Evolutionary conservation across 177 flowering plant genomes (phyloP), one percentile per base, ranked within the genome.

Genomic region (Tripterygium wilfordii): DNA sequence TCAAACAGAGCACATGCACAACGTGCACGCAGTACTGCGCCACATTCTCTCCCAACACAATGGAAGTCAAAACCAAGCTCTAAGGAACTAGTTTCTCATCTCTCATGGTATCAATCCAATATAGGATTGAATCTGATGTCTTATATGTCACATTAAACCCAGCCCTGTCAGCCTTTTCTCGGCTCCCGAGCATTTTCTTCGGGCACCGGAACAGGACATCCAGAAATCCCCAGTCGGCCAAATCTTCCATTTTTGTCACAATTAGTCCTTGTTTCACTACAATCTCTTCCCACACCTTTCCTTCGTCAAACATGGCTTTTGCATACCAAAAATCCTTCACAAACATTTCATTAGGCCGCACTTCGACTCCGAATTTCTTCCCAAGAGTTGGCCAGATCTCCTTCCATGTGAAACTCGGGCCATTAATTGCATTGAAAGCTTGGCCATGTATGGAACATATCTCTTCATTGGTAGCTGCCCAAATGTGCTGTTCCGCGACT

Each of bases 401-500:
- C 58, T 71, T 78, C 97, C 95, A 89, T 0, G 79, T 73, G 58
- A 82, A 89, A 23, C 63, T 31, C 1, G 64, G 14, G 0, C 95
- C 97, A 46, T 85, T 84, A 20, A 75, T 57, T 1, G 79, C 71
- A 28, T 90, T 90, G 47, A 87, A 81, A 0, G 95, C 84, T 32
- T 79, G 56, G 0, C 83, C 88, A 0, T 71, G 39, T 0, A 17
- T 38, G 2, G 62, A 49, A 0, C 18, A 15, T 21, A 68, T 12
- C 7, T 27, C 46, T 0, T 44, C 74, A 20, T 52, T 53, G 0
- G 69, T 70, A 3, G 95, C 77, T 1, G 89, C 89, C 95, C 91
- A 90, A n/a, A 90, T 72, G 49, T 87, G 95, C 45, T 85, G 96
- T 10, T 80, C 78, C 0, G 97, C 97, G 0, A 84, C 91, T 0